Conservation (phyloP, 805 yeast genomes). For the Candida berthetii region DNA sequence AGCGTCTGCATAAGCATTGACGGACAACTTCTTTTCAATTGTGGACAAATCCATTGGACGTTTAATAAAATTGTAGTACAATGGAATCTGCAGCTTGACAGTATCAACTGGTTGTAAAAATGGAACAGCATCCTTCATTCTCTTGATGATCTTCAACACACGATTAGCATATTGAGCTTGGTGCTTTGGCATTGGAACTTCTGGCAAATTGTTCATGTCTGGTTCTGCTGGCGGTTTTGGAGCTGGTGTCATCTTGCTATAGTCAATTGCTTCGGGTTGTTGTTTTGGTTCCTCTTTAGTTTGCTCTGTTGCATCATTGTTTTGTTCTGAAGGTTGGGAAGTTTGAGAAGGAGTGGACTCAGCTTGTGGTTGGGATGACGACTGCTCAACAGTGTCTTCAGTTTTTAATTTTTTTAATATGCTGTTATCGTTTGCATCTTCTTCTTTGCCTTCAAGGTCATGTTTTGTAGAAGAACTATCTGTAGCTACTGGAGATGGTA, state of each 20-base stretch:
- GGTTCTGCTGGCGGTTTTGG: slow-evolving; percentile 74
- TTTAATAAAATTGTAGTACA: slow-evolving; percentile 75
- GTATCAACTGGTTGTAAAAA: slow-evolving; percentile 88
- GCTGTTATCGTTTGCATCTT: slow-evolving; percentile 8
- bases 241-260: slow-evolving; percentile 43
- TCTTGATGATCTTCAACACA: slow-evolving; percentile 77
- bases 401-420: neutral
- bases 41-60: slow-evolving; percentile 94
- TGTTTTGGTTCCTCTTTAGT: neutral
- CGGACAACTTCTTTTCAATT: slow-evolving; percentile 72
- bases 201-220: slow-evolving; percentile 63
- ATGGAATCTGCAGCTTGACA: slow-evolving; percentile 82
- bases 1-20: slow-evolving; percentile 66
- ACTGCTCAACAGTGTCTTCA: neutral
- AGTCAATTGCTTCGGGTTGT: slow-evolving; percentile 5
- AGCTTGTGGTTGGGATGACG: neutral
- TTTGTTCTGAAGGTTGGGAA: neutral
- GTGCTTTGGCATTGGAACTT: slow-evolving; percentile 68
- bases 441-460: slow-evolving; percentile 20
- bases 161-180: slow-evolving; percentile 77
- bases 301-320: neutral
- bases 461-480: neutral
- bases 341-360: slow-evolving; percentile 4
- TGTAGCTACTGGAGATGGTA: slow-evolving; percentile 31
- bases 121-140: slow-evolving; percentile 90